A percentile compares a stretch with the other conserved stretches of the same genome.
phyloP scores from a whole-genome alignment of 2,329 filamentous ascomycete species.

The Metarhizium anisopliae region DNA sequence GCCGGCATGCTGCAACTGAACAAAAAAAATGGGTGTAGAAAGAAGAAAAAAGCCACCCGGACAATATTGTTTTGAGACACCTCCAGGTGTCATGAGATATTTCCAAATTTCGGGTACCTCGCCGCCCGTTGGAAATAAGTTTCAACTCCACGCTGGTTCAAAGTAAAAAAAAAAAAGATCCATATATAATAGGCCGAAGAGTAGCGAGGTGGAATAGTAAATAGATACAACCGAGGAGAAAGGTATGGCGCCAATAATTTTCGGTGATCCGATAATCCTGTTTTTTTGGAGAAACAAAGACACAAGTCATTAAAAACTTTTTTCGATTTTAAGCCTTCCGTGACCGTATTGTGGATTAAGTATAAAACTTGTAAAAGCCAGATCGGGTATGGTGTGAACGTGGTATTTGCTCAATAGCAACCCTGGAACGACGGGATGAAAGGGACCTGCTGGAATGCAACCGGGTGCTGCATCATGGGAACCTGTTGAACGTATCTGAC shows the following conservation, averaged over 20 bases:
- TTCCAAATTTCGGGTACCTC: background rate
- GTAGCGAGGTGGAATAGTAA: background rate
- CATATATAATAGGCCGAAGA: background rate
- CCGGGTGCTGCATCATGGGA: conserved; percentile 38
- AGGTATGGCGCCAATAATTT: background rate
- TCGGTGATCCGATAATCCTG: background rate
- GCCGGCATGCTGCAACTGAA: background rate
- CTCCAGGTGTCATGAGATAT: background rate
- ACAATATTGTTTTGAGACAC: background rate
- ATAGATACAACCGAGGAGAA: background rate
- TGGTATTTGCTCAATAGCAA: conserved; percentile 29
- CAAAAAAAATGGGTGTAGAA: background rate
- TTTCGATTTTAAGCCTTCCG: background rate
- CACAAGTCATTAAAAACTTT: background rate
- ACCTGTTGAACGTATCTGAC: conserved; percentile 43
- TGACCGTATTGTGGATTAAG: background rate
- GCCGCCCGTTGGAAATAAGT: background rate
- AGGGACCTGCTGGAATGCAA: conserved; percentile 43
- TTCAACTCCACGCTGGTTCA: background rate
- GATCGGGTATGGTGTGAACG: background rate
- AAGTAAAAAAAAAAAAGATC: background rate
- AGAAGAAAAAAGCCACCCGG: background rate
- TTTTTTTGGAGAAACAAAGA: background rate
- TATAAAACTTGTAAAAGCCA: background rate
- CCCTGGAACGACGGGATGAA: conserved; percentile 43